Conservation (phyloP, 2,329 filamentous ascomycete species). For the Alternaria conjuncta region DNA sequence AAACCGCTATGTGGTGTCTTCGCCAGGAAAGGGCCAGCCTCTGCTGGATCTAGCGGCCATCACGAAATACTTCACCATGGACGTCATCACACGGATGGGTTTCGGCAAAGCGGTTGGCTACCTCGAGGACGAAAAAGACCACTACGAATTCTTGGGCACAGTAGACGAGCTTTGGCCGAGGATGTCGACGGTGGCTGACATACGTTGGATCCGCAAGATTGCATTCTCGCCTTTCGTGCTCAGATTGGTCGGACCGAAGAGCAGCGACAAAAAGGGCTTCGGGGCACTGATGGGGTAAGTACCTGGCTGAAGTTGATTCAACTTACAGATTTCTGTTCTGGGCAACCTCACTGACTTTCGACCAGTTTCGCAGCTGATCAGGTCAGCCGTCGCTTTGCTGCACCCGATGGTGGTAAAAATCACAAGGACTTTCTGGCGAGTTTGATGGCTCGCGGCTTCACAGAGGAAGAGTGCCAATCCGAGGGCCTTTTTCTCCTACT, state of each 20-base stretch:
- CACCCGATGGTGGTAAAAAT: not conserved
- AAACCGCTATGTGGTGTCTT: not conserved
- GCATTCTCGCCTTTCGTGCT: conserved; percentile 6
- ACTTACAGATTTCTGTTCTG: not conserved
- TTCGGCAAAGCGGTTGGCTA: conserved; percentile 17
- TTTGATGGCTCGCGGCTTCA: conserved; percentile 13
- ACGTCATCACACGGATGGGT: conserved; percentile 13
- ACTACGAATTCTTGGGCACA: conserved; percentile 5
- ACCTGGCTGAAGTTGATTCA: not conserved
- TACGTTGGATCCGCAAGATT: conserved; percentile 10
- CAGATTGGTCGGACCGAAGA: not conserved
- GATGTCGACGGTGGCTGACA: conserved; percentile 5
- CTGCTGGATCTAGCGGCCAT: not conserved
- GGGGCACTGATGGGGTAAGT: conserved; percentile 6
- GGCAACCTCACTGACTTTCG: not conserved
- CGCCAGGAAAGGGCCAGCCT: not conserved
- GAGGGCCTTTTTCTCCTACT: conserved; percentile 13
- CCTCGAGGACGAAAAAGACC: conserved; percentile 8
- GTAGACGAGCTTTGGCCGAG: not conserved
- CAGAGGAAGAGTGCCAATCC: conserved; percentile 7
- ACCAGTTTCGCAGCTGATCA: not conserved
- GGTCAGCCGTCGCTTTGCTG: conserved; percentile 1
- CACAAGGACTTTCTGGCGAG: not conserved
- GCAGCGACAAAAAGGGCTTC: conserved; percentile 3
- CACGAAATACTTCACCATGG: conserved; percentile 11